Evolutionary conservation across 1,139 yeast species (phyloP).

Genomic region (Yamadazyma epiphylla): DNA sequence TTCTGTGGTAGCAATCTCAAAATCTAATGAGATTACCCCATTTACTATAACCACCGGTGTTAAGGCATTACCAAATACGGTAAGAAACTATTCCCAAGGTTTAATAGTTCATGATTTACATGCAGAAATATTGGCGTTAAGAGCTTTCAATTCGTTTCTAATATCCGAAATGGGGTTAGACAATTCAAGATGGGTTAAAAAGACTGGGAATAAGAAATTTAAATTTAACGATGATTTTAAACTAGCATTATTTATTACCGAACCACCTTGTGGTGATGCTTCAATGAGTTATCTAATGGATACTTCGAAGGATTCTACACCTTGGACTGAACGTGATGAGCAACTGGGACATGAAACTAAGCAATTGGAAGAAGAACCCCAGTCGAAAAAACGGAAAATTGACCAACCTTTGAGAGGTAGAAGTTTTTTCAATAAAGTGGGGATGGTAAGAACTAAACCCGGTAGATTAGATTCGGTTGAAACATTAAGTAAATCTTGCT

Average conservation of each 20-base stretch:
- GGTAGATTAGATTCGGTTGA: slow-evolving; percentile 75
- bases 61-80: slow-evolving; percentile 62
- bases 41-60: slow-evolving; percentile 77
- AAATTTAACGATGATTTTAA: slow-evolving; percentile 28
- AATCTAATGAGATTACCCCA: slow-evolving; percentile 20
- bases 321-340: slow-evolving; percentile 10
- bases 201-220: slow-evolving; percentile 12
- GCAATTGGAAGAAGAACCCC: slow-evolving; percentile 2
- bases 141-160: slow-evolving; percentile 58
- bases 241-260: slow-evolving; percentile 67
- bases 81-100: slow-evolving; percentile 47
- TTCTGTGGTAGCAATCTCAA: slow-evolving; percentile 53
- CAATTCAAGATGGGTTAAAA: slow-evolving; percentile 2
- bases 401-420: slow-evolving; percentile 52
- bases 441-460: slow-evolving; percentile 84
- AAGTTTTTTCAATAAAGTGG: slow-evolving; percentile 51
- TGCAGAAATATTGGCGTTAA: slow-evolving; percentile 74
- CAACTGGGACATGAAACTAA: slow-evolving; percentile 4
- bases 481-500: slow-evolving; percentile 78
- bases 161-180: slow-evolving; percentile 16
- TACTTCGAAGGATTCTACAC: slow-evolving; percentile 14
- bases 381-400: slow-evolving; percentile 4
- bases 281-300: slow-evolving; percentile 43
- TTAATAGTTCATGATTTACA: slow-evolving; percentile 77
- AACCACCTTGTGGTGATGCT: slow-evolving; percentile 92